Base-by-base conservation (phyloP, 2,329 filamentous ascomycete genomes). In the Monosporascus sp. region DNA sequence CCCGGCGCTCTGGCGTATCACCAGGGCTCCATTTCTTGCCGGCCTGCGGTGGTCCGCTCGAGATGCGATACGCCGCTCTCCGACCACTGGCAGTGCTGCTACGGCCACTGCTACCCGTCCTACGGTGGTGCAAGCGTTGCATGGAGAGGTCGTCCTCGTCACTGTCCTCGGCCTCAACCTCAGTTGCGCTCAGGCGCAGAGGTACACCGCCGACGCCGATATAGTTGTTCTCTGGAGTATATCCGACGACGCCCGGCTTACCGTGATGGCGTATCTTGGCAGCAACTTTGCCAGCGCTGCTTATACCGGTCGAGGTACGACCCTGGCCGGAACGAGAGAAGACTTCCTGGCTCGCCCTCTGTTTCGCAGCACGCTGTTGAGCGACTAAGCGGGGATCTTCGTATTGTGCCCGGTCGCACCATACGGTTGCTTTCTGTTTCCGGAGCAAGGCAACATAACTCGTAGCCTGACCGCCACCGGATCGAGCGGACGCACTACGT, bases 381-480 rank as follows among this genome's bases (percentile, higher is more conserved):
- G 91, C 91, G 4, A 87, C 76, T 53, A 94, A 76, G 49, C 91
- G 83, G 1, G 93, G 90, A 69, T 99, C 94, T 71, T 97, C 91
- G 57, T 90, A 86, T 70, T 99, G 94, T 9, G 93, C 83, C 51
- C 92, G 87, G 68, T 97, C 94, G 75, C 92, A 97, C 94, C 94
- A 99, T 5, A 99, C 94, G 0, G 94, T 99, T 34, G 91, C 94
- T 71, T 97, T 97, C 73, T 99, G 94, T 70, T 92, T 93, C 58
- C 94, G 85, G 74, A 99, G 87, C n/a, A 97, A 80, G 37, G 94
- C 92, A 50, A 99, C 94, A 71, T 99, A 99, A 59, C 91, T 86
- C n/a, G 80, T 80, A 2, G 87, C 74, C 57, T 82, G 81, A 17
- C 71, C 67, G 47, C 76, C 76, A 57, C 80, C 82, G 22, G 90